These are phyloP conservation scores for Fraxinus anomala DNA, from an alignment of 257 asterid genomes.

Conservation along the genomic window DNA sequence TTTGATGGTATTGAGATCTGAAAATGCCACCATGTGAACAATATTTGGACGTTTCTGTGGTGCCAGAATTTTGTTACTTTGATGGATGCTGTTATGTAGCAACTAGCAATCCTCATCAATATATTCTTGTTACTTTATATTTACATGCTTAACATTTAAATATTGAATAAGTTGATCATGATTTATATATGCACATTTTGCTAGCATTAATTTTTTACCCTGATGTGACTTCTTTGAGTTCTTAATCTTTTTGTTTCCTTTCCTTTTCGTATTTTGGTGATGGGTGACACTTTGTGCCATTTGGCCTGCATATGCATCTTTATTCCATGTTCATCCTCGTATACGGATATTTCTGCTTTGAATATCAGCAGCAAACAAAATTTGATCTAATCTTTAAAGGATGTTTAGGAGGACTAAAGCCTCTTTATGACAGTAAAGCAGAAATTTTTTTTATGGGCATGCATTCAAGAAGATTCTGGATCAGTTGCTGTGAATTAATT, in stretches of 20 bases:
- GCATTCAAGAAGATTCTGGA: conserved; percentile 72
- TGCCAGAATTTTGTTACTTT: conserved; percentile 12
- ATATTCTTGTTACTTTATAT: conserved; percentile 22
- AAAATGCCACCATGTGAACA: conserved; percentile 25
- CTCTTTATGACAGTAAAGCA: conserved; percentile 18
- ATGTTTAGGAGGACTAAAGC: conserved; percentile 15
- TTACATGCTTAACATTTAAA: background rate
- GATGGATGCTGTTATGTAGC: conserved; percentile 26
- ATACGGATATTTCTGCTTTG: conserved; percentile 9
- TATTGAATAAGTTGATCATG: background rate
- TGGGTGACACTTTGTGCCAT: conserved; percentile 12
- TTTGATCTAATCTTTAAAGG: conserved; percentile 20
- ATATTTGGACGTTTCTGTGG: conserved; percentile 10
- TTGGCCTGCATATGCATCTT: conserved; percentile 21
- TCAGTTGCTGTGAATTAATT: conserved; percentile 64
- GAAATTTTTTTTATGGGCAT: conserved; percentile 33
- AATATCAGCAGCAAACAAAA: conserved; percentile 18
- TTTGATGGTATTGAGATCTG: conserved; percentile 30
- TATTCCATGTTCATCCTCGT: background rate
- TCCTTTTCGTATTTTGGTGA: conserved; percentile 28
- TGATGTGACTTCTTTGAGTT: conserved; percentile 24
- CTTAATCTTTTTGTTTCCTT: conserved; percentile 5
- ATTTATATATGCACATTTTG: conserved; percentile 19
- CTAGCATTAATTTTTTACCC: conserved; percentile 29
- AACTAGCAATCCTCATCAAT: background rate